Evolutionary conservation across 2,329 filamentous ascomycete species (phyloP), one percentile per base, ranked within the genome.

Genomic region (Pseudopyrenochaeta lycopersici): DNA sequence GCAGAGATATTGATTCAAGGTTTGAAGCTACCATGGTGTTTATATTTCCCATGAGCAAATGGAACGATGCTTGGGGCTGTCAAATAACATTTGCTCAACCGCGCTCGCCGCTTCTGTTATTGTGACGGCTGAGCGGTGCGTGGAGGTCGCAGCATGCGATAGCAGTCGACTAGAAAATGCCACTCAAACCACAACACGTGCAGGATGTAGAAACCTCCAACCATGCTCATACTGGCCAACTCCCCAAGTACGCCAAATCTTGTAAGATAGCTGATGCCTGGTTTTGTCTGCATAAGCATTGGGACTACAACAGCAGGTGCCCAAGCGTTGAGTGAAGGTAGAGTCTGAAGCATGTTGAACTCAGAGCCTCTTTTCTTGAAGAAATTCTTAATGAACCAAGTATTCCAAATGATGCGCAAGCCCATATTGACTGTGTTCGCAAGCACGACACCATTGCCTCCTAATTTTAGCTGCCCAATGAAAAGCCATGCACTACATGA

Each of bases 381-480:
- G 48, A 66, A 77, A 0, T 73, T 63, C 30, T 74, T 78, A 51
- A 97, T 90, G 70, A 97, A 99, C 39, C 73, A 69, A 15, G 79
- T 77, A 67, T 92, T 95, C 91, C 92, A 99, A 7, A 85, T 56
- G 52, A 96, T 96, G 56, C 95, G 86, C 66, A 94, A 86, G 0
- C 79, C 77, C 93, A 99, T 97, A 72, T 97, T 98, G 65, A 97
- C 85, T 40, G 85, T 88, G 73, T 98, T 99, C 46, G 93, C 93
- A 62, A 86, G 84, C 0, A 99, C 92, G 38, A 99, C 79, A 0
- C 95, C 95, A 36, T 83, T 81, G 0, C 92, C 93, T 0, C 92
- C 95, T 56, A 90, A 78, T 7, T 82, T 80, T 20, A 90, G 75
- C 9, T 91, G 77, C n/a, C 82, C 80, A 60, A 99, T 81, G 60